Evolutionary conservation across 495 filamentous ascomycete genomes (phyloP).

Genomic region (Hypomontagnella monticulosa): DNA sequence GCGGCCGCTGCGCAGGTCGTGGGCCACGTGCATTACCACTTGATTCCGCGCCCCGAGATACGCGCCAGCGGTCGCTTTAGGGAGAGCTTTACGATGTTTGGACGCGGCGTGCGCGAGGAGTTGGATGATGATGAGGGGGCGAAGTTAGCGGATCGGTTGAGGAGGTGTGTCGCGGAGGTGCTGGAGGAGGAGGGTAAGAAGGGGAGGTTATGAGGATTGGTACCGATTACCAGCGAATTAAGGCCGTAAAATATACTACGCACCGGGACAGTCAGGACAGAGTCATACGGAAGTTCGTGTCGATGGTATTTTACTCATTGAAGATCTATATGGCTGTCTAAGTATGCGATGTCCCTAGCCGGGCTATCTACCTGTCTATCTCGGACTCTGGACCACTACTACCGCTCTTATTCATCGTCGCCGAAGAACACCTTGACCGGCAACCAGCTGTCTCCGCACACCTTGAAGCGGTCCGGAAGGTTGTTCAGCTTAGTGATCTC

Average conservation of each 20-base stretch:
- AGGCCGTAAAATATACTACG: not conserved
- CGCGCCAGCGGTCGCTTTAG: constrained; percentile 52
- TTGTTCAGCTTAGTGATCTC: constrained; percentile 70
- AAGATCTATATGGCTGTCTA: constrained; percentile 39
- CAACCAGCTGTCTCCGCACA: constrained; percentile 74
- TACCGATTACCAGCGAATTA: no score
- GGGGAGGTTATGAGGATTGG: constrained; percentile 38
- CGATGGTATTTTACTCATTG: constrained; percentile 21
- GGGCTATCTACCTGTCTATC: constrained; percentile 2
- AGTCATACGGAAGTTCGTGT: not conserved
- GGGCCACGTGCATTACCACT: constrained; percentile 89
- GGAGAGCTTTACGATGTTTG: constrained; percentile 83
- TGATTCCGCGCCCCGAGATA: constrained; percentile 77
- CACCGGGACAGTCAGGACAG: not conserved
- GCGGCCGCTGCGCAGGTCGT: constrained; percentile 88
- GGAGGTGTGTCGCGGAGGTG: constrained; percentile 66
- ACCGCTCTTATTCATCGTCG: constrained; percentile 71
- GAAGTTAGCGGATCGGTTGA: constrained; percentile 68
- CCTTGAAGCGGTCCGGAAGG: constrained; percentile 76
- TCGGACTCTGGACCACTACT: not conserved
- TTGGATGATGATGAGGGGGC: constrained; percentile 86
- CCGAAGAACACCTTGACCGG: constrained; percentile 87
- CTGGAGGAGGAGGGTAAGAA: constrained; percentile 58
- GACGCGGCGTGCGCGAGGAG: constrained; percentile 80
- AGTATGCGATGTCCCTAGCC: constrained; percentile 12